Conservation (phyloP, 225 moss, liverwort and hornwort species). For the Bryum argenteum region DNA sequence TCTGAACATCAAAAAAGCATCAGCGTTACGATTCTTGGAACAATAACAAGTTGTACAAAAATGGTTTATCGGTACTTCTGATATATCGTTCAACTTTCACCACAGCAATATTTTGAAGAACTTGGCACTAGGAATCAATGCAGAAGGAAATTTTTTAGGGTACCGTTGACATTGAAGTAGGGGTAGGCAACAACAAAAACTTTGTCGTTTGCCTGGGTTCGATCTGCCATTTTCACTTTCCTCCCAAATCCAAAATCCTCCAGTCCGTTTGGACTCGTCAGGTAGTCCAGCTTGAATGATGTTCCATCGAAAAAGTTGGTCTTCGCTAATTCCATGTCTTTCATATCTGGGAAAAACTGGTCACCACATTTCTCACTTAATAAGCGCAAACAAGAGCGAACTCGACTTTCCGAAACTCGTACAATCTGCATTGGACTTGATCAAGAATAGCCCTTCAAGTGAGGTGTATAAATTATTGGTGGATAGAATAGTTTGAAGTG, state of each 20-base stretch:
- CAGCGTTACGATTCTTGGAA: background rate
- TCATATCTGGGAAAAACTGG: slow-evolving; percentile 96
- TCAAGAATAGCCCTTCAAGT: slow-evolving; percentile 1
- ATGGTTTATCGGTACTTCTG: background rate
- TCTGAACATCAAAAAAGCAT: background rate
- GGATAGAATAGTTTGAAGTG: background rate
- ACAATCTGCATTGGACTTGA: background rate
- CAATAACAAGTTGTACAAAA: no score
- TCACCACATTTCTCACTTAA: slow-evolving; percentile 2
- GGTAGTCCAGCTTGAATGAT: slow-evolving; percentile 67
- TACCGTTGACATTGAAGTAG: slow-evolving; percentile 98
- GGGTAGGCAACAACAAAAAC: slow-evolving; percentile 95
- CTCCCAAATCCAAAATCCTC: slow-evolving; percentile 85
- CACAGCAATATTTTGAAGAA: background rate
- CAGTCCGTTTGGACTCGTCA: slow-evolving; percentile 49
- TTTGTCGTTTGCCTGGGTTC: slow-evolving; percentile 66
- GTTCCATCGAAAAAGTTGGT: slow-evolving; percentile 36
- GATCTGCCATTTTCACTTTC: slow-evolving; percentile 87
- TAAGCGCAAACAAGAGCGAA: background rate
- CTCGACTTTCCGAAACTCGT: background rate
- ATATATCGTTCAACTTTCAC: background rate
- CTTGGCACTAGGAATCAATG: background rate
- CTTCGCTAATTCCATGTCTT: slow-evolving; percentile 52
- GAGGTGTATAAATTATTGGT: background rate
- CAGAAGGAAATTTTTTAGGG: background rate